A percentile compares a stretch with the other conserved stretches of the same genome.
phyloP scores from a whole-genome alignment of 805 yeast genomes.

The Blastobotrys chiropterorum region DNA sequence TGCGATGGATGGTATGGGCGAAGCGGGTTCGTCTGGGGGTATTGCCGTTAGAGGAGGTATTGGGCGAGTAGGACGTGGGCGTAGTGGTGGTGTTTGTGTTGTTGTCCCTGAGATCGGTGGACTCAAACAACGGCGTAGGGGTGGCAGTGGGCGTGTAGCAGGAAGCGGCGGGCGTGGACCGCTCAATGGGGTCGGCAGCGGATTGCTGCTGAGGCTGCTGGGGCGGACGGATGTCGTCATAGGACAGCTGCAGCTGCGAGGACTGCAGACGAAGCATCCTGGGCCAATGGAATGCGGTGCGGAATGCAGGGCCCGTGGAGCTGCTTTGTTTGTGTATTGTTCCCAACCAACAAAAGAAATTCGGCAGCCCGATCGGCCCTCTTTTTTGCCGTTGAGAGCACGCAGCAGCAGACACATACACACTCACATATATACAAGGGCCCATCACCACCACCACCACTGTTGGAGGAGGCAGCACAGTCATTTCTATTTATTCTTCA shows the following conservation, averaged over 20 bases:
- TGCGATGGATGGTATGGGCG: background rate
- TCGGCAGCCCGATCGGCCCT: too few relatives aligned
- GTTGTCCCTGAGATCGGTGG: background rate
- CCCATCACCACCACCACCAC: constrained; percentile 8
- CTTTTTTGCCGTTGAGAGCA: too few relatives aligned
- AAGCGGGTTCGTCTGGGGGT: background rate
- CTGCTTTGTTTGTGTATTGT: too few relatives aligned
- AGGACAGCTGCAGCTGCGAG: background rate
- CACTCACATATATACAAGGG: too few relatives aligned
- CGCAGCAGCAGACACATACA: too few relatives aligned
- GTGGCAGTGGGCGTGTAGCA: background rate
- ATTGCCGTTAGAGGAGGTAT: background rate
- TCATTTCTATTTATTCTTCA: background rate
- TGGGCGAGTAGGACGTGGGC: background rate
- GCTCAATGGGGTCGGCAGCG: too few relatives aligned
- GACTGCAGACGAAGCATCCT: background rate
- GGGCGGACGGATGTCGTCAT: background rate
- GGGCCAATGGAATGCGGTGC: background rate
- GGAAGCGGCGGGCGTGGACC: too few relatives aligned
- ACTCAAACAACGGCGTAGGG: constrained; percentile 4
- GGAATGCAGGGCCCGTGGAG: background rate
- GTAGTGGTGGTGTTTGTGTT: background rate
- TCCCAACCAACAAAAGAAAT: too few relatives aligned
- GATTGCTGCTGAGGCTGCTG: too few relatives aligned
- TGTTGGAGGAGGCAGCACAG: background rate